These are phyloP conservation scores for Gaultheria prostrata DNA, from an alignment of 148 eudicot genomes.

Conservation along the genomic window DNA sequence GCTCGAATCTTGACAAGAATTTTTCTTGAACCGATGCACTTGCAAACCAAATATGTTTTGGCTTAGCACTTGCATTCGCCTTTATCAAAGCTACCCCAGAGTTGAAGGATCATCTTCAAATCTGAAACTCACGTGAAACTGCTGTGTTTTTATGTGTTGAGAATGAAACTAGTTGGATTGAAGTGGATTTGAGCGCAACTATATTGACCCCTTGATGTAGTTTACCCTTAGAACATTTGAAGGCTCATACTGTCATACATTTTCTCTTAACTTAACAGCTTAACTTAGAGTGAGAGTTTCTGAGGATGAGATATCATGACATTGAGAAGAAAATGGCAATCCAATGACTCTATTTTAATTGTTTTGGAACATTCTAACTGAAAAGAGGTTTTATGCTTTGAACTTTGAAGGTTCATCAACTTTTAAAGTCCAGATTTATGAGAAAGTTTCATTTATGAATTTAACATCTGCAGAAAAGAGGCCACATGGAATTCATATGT, in stretches of 20 bases:
- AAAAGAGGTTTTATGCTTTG: neutral
- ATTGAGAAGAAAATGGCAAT: neutral
- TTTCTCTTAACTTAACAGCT: neutral
- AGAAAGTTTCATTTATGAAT: neutral
- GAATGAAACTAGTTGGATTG: neutral
- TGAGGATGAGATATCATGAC: neutral
- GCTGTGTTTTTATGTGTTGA: neutral
- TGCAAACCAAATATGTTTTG: neutral
- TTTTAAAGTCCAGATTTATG: neutral
- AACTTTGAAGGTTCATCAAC: slow-evolving; percentile 8
- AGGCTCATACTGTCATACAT: neutral
- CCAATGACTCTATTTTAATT: neutral
- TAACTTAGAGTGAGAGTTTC: neutral
- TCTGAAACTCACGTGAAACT: neutral
- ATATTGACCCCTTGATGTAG: neutral
- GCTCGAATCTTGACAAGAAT: neutral
- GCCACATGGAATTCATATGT: slow-evolving; percentile 72
- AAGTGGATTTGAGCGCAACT: neutral
- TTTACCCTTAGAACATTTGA: neutral
- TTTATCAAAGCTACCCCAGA: neutral
- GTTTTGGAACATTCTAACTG: neutral
- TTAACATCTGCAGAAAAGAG: slow-evolving; percentile 54
- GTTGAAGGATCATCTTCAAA: neutral
- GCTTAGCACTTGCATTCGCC: neutral
- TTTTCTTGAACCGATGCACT: neutral